Evolutionary conservation across 768 basidiomycete genomes (phyloP).

Genomic region (Terana coerulea): DNA sequence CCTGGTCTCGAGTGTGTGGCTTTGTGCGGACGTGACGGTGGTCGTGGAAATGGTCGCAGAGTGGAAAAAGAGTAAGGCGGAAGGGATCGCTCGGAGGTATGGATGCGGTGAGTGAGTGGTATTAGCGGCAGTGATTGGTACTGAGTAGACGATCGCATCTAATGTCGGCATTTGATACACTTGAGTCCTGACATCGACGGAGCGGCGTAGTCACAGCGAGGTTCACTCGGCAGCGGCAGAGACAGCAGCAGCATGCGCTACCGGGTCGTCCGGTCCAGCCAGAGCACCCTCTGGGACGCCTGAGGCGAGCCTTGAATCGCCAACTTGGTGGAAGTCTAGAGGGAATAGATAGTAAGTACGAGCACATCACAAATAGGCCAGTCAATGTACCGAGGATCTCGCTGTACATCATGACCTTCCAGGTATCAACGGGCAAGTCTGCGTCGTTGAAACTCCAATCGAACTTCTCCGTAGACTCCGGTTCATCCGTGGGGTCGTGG

Average conservation of each 20-base stretch:
- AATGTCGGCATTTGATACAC: constrained; percentile 2
- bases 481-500: constrained; percentile 98
- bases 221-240: not conserved
- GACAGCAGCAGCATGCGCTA: not conserved
- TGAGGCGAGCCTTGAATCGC: constrained; percentile 41
- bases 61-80: too few species aligned
- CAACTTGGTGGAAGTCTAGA: constrained; percentile 79
- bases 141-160: constrained; percentile 1
- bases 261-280: constrained; percentile 51
- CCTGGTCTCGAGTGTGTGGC: not conserved
- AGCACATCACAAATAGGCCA: not conserved
- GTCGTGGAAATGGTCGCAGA: not conserved
- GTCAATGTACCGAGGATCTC: constrained; percentile 82
- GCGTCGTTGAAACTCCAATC: constrained; percentile 99
- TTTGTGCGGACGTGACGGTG: too few species aligned
- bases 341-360: not conserved
- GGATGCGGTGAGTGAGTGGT: not conserved
- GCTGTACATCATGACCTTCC: constrained; percentile 99
- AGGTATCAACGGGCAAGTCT: constrained; percentile 95
- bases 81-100: not conserved
- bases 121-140: constrained; percentile 3
- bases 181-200: not conserved
- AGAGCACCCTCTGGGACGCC: constrained; percentile 60
- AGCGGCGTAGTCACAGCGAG: not conserved
- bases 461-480: constrained; percentile 88